phyloP scores from a whole-genome alignment of 805 yeast species.

The Saturnispora diversa region DNA sequence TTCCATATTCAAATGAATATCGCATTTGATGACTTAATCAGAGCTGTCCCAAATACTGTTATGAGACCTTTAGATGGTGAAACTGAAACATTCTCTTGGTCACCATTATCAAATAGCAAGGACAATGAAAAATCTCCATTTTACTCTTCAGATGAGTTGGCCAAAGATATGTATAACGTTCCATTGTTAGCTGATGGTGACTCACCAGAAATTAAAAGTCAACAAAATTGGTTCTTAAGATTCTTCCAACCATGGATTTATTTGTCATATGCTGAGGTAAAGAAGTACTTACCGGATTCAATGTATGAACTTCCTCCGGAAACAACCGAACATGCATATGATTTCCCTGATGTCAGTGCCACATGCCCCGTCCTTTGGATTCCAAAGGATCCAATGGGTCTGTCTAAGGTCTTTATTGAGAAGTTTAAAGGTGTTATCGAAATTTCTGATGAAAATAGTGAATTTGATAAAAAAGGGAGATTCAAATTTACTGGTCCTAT shows the following conservation, averaged over 20 bases:
- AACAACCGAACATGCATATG: constrained; percentile 59
- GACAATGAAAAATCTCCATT: constrained; percentile 9
- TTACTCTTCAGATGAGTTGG: constrained; percentile 5
- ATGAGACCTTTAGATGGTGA: constrained; percentile 74
- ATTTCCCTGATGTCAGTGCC: constrained; percentile 65
- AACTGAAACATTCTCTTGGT: constrained; percentile 52
- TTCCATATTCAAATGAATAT: constrained; percentile 54
- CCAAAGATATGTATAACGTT: constrained; percentile 21
- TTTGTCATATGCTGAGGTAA: constrained; percentile 40
- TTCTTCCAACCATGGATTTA: constrained; percentile 51
- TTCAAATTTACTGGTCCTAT: constrained; percentile 45
- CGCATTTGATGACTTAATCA: constrained; percentile 59
- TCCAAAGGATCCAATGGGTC: constrained; percentile 83
- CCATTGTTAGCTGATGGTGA: constrained; percentile 70
- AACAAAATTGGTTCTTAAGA: constrained; percentile 28
- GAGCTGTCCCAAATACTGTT: constrained; percentile 56
- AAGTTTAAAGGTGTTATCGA: constrained; percentile 47
- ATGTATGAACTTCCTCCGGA: constrained; percentile 41
- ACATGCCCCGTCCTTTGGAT: constrained; percentile 80
- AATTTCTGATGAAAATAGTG: constrained; percentile 62
- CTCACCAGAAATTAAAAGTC: constrained; percentile 15
- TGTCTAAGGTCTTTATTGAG: constrained; percentile 53
- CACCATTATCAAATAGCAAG: constrained; percentile 3
- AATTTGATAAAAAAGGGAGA: constrained; percentile 43
- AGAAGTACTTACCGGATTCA: constrained; percentile 50